Base-by-base conservation (phyloP, 108 stramenopile genomes). In the Skeletonema grethae region DNA sequence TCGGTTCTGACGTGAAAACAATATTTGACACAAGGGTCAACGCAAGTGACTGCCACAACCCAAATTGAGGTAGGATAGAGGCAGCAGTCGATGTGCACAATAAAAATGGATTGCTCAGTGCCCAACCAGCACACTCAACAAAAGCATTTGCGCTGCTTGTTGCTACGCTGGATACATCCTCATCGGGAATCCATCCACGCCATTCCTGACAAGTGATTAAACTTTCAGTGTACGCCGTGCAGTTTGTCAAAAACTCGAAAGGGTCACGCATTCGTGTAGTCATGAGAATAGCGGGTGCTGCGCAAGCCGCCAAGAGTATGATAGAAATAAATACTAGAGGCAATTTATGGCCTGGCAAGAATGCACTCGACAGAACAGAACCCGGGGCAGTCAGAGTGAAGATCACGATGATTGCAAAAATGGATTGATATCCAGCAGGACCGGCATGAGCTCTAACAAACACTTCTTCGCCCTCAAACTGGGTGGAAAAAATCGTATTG, bases 51-150 rank as follows among this genome's bases (percentile, higher is more conserved):
- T 87, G 81, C 43, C 82, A 87, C 8, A 87, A 50, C 2, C 84
- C 84, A 18, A 85, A 53, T 48, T 87, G 86, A 5, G 86, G 83
- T 2, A 84, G 57, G 15, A 87, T 64, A n/a, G 81, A 63, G 20
- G 74, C 78, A 32, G 38, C n/a, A 8, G 59, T 38, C 12, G 84
- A 67, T 36, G 66, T 55, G 25, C 84, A 85, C 11, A 57, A 67
- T 20, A 79, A 12, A 12, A 8, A 0, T 32, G 39, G 69, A 24
- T n/a, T 56, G 29, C 61, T 67, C 0, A 84, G 39, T 22, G 46
- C 20, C 34, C 77, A 65, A 48, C 86, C 86, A 25, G 79, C 69
- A 24, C 82, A 84, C 24, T 84, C 60, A 7, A 86, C 61, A 32
- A 86, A 77, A 28, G 65, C 57, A 15, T 43, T 64, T 32, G 34